A percentile compares a stretch with the other conserved stretches of the same genome.
phyloP scores from a whole-genome alignment of 2,329 filamentous ascomycete species.

The Alternaria conjuncta region DNA sequence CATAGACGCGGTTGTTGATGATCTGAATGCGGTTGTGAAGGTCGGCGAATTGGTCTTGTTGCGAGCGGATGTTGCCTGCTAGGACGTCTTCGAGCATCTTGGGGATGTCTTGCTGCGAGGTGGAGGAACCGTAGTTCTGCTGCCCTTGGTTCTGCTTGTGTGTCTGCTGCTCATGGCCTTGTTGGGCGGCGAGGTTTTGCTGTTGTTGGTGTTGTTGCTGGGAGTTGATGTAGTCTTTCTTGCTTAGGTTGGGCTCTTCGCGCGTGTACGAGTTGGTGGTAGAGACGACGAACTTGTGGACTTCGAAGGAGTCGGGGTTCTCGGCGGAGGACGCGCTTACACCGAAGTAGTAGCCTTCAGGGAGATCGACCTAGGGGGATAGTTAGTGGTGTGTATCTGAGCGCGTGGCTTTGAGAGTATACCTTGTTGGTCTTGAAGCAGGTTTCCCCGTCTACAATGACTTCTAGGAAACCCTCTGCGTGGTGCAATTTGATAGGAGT shows the following conservation, averaged over 20 bases:
- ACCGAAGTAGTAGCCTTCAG: conserved; percentile 82
- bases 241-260: conserved; percentile 41
- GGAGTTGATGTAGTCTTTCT: conserved; percentile 32
- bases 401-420: conserved; percentile 10
- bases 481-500: conserved; percentile 80
- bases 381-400: conserved; percentile 4
- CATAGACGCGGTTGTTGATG: conserved; percentile 71
- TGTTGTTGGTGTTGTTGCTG: conserved; percentile 39
- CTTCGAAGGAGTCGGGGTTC: conserved; percentile 90
- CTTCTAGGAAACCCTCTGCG: conserved; percentile 69
- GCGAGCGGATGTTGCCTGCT: conserved; percentile 53
- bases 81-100: conserved; percentile 53
- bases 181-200: conserved; percentile 27
- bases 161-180: conserved; percentile 37
- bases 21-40: conserved; percentile 82
- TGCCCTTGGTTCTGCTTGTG: conserved; percentile 27
- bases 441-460: conserved; percentile 77
- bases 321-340: conserved; percentile 88
- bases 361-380: conserved; percentile 68
- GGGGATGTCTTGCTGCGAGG: conserved; percentile 32
- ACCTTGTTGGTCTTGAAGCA: conserved; percentile 83
- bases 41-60: conserved; percentile 75
- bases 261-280: conserved; percentile 51
- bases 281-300: conserved; percentile 83
- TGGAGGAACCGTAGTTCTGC: conserved; percentile 30